Conservation (phyloP, 306 rosid genomes). For the Cicer pinnatifidum region DNA sequence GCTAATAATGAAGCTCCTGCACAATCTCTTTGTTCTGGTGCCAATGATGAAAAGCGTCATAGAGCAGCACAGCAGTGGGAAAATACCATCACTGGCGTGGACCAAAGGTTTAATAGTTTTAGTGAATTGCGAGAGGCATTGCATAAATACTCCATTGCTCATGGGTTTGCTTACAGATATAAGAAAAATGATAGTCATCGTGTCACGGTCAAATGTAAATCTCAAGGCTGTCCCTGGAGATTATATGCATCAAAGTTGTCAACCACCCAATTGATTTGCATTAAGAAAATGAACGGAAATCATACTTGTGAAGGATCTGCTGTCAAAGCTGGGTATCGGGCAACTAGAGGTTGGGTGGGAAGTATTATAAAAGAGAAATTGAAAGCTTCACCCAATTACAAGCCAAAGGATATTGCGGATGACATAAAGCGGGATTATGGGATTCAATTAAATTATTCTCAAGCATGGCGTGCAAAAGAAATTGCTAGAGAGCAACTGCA, state of each 20-base stretch:
- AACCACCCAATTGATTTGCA: conserved; percentile 90
- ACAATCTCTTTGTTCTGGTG: conserved; percentile 49
- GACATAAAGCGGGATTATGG: conserved; percentile 95
- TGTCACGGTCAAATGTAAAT: conserved; percentile 93
- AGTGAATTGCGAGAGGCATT: conserved; percentile 91
- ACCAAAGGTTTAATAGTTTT: conserved; percentile 90
- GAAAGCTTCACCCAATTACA: conserved; percentile 88
- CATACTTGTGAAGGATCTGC: conserved; percentile 95
- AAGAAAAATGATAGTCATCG: conserved; percentile 95
- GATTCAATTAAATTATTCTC: conserved; percentile 90
- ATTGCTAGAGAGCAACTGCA: conserved; percentile 96
- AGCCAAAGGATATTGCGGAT: conserved; percentile 93
- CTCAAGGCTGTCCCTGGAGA: conserved; percentile 96
- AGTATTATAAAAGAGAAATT: conserved; percentile 93
- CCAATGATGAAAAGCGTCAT: conserved; percentile 60
- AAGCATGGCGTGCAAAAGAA: conserved; percentile 99
- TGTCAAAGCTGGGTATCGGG: conserved; percentile 93
- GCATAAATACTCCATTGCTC: conserved; percentile 95
- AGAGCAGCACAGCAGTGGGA: conserved; percentile 97
- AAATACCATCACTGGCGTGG: conserved; percentile 93
- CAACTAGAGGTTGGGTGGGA: conserved; percentile 99
- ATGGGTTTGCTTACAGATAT: conserved; percentile 89
- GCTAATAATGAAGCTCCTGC: conserved; percentile 54
- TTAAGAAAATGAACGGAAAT: conserved; percentile 76
- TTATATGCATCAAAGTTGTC: conserved; percentile 90